These are phyloP conservation scores for Agastache rugosa DNA, from an alignment of 257 asterid species.

Conservation along the genomic window DNA sequence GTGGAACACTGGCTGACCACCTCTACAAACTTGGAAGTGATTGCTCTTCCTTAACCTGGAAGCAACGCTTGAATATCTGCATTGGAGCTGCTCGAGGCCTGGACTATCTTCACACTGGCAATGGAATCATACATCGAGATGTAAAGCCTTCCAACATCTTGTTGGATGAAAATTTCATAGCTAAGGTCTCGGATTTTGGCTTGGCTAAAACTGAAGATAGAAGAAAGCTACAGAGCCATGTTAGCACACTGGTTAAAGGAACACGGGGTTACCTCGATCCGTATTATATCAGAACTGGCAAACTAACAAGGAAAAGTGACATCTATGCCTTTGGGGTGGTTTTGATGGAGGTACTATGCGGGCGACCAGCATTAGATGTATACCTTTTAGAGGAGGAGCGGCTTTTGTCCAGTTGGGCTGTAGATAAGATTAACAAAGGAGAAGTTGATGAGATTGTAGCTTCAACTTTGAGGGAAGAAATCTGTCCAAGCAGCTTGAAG, in stretches of 20 bases:
- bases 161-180: constrained; percentile 46
- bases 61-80: background rate
- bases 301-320: constrained; percentile 58
- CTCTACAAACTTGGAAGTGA: constrained; percentile 24
- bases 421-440: background rate
- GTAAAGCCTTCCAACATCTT: constrained; percentile 57
- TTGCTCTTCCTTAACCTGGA: background rate
- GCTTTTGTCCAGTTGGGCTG: background rate
- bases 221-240: constrained; percentile 45
- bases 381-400: background rate
- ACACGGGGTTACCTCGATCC: constrained; percentile 69
- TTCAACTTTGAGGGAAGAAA: background rate
- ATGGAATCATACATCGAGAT: constrained; percentile 58
- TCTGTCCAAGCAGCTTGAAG: background rate
- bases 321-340: background rate
- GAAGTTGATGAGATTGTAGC: background rate
- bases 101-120: background rate
- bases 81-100: background rate
- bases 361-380: background rate
- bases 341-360: background rate
- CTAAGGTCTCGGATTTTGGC: constrained; percentile 71
- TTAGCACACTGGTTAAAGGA: constrained; percentile 59
- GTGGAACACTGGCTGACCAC: constrained; percentile 7
- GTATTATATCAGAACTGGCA: constrained; percentile 43
- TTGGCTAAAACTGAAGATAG: constrained; percentile 51